Percentiles rank a stretch among this genome's conserved stretches.
Conservation (phyloP, 2,329 filamentous ascomycete genomes). For the Dactylonectria macrodidyma region DNA sequence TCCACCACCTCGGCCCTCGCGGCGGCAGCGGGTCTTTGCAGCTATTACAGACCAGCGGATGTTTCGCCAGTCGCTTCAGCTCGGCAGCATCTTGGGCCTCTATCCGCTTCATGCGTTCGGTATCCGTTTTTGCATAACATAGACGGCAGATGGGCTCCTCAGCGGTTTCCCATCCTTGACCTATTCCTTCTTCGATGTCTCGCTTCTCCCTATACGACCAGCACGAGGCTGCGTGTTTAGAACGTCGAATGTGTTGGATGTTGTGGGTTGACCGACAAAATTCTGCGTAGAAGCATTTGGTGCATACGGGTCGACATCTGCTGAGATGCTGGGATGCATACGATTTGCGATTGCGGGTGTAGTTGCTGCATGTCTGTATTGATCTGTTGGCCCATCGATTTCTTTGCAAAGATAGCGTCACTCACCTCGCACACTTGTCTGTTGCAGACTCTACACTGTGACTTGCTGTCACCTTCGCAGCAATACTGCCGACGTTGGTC, state of each 20-base stretch:
- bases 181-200: too few relatives aligned
- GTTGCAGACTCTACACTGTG: slow-evolving; percentile 9
- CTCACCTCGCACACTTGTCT: slow-evolving; percentile 14
- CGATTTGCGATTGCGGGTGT: neutral
- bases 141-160: neutral
- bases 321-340: slow-evolving; percentile 1
- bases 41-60: slow-evolving; percentile 9
- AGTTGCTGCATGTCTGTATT: too few relatives aligned
- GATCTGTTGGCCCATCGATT: too few relatives aligned
- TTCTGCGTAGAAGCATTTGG: slow-evolving; percentile 9
- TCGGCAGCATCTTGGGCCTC: slow-evolving; percentile 10
- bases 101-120: neutral
- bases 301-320: slow-evolving; percentile 7
- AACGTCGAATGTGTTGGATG: too few relatives aligned
- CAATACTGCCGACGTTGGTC: slow-evolving; percentile 1
- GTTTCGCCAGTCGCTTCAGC: slow-evolving; percentile 15
- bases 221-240: too few relatives aligned
- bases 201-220: too few relatives aligned
- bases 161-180: too few relatives aligned
- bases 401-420: too few relatives aligned
- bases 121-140: neutral
- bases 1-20: slow-evolving; percentile 17
- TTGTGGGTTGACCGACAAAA: neutral
- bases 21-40: slow-evolving; percentile 12
- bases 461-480: slow-evolving; percentile 5